Base-by-base conservation (phyloP, 495 filamentous ascomycete species). In the Annulohypoxylon moriforme region DNA sequence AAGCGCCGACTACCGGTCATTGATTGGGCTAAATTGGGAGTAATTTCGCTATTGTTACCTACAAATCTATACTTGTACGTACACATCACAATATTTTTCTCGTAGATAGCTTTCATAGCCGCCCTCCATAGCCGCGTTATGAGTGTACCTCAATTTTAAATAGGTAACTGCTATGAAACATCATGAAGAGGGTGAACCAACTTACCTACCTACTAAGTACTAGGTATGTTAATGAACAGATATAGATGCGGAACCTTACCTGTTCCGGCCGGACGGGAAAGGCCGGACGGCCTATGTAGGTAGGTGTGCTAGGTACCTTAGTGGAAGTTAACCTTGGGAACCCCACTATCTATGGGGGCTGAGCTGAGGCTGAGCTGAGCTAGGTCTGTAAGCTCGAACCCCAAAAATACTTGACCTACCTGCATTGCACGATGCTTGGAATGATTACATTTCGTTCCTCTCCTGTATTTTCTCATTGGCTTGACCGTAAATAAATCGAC, bases 351-450 rank as follows among this genome's bases (percentile, higher is more conserved):
- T 29, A n/a, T 18, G 34, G 58, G 73, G 75, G 73, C 73, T 74
- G 68, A 64, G 75, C 60, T 77, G 67, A 76, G 75, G 75, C 75
- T 76, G 69, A 73, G 59, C 31, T 42, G 14, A 64, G n/a, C 14
- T 6, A 44, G 31, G 13, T 64, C 58, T 16, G 57, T 29, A 29
- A n/a, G n/a, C n/a, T n/a, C n/a, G n/a, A n/a, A n/a, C n/a, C n/a
- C n/a, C n/a, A n/a, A n/a, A 2, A 29, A 29, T 47, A 29, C 40
- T 14, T n/a, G n/a, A 63, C 57, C 4, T 67, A 20, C 34, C 13
- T 46, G 11, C 36, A 29, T 29, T 29, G 27, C 27, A 2, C 38
- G 40, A 46, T 40, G 11, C 36, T 4, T 4, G 4, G 5, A 14
- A n/a, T n/a, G 13, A 55, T 24, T 14, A 52, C 1, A 46, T 34